These are phyloP conservation scores for Yamadazyma takamatsuzukensis DNA, from an alignment of 805 yeast genomes.

Conservation along the genomic window DNA sequence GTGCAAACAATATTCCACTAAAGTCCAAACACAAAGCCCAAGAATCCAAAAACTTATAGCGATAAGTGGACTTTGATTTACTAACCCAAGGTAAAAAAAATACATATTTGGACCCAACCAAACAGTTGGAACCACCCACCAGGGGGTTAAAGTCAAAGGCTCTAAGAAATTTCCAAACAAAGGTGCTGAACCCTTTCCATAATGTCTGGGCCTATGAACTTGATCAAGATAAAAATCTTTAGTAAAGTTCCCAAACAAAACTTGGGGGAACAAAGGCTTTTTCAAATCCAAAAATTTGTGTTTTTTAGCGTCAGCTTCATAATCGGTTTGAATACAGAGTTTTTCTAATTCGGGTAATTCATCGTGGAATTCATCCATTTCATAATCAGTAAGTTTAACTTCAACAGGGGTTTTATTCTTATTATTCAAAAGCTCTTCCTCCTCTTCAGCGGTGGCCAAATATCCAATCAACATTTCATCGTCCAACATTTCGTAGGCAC, in stretches of 20 bases:
- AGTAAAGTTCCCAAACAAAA: slow-evolving; percentile 67
- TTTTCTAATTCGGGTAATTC: slow-evolving; percentile 71
- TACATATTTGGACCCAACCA: slow-evolving; percentile 84
- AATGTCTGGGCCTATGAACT: slow-evolving; percentile 97
- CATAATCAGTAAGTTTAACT: slow-evolving; percentile 39
- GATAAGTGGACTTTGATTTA: slow-evolving; percentile 40
- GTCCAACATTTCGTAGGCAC: slow-evolving; percentile 81
- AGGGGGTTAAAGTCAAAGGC: slow-evolving; percentile 85
- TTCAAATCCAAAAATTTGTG: slow-evolving; percentile 86
- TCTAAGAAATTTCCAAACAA: slow-evolving; percentile 92
- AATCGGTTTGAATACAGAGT: slow-evolving; percentile 77
- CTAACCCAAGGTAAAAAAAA: slow-evolving; percentile 57
- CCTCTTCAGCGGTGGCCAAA: slow-evolving; percentile 79
- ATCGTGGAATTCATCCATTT: slow-evolving; percentile 45
- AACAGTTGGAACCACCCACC: slow-evolving; percentile 85
- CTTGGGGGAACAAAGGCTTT: slow-evolving; percentile 79
- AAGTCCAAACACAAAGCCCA: slow-evolving; percentile 93
- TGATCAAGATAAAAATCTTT: slow-evolving; percentile 93
- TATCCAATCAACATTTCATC: slow-evolving; percentile 79
- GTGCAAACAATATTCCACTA: slow-evolving; percentile 83
- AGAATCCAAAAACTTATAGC: slow-evolving; percentile 60
- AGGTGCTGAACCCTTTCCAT: slow-evolving; percentile 96
- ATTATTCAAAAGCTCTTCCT: slow-evolving; percentile 61
- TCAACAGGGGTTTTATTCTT: slow-evolving; percentile 57
- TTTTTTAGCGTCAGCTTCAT: slow-evolving; percentile 59